A percentile compares a stretch with the other conserved stretches of the same genome.
Evolutionary conservation across 2,329 filamentous ascomycete species (phyloP).

Genomic region (Fusarium palustre): DNA sequence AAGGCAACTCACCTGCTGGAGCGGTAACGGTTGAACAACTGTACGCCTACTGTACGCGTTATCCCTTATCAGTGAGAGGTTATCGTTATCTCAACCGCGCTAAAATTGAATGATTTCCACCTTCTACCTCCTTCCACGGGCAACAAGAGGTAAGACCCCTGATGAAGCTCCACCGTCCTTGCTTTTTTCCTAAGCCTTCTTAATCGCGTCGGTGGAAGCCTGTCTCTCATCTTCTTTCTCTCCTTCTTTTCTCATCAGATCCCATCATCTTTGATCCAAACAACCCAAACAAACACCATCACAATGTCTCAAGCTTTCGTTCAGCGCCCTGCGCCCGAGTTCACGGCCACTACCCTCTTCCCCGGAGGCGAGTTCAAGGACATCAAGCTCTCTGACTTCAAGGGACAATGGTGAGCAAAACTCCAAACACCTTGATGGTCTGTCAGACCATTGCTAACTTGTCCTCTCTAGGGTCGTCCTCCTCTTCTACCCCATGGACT

Average conservation of each 20-base stretch:
- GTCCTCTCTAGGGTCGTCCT: conserved; percentile 67
- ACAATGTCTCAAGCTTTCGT: conserved; percentile 61
- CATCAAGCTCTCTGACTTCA: conserved; percentile 58
- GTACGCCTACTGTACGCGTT: neutral
- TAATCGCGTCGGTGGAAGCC: conserved; percentile 2
- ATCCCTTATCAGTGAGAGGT: neutral
- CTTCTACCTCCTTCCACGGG: conserved; percentile 25
- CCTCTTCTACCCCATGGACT: conserved; percentile 75
- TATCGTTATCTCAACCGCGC: conserved; percentile 34
- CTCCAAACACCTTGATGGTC: neutral
- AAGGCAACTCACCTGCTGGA: neutral
- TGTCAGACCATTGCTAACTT: neutral
- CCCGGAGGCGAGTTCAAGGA: conserved; percentile 62
- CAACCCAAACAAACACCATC: conserved; percentile 10
- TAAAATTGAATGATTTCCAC: conserved; percentile 37
- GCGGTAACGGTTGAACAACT: neutral
- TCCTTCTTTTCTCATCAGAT: neutral
- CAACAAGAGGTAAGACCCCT: conserved; percentile 16
- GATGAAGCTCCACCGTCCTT: conserved; percentile 30
- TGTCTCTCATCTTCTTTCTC: neutral
- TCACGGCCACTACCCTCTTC: conserved; percentile 63
- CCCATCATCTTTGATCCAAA: neutral
- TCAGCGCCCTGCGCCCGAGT: conserved; percentile 61
- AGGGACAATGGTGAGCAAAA: conserved; percentile 58
- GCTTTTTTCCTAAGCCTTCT: conserved; percentile 28